Base-by-base conservation (phyloP, 306 rosid genomes). In the Rosa lucieae region DNA sequence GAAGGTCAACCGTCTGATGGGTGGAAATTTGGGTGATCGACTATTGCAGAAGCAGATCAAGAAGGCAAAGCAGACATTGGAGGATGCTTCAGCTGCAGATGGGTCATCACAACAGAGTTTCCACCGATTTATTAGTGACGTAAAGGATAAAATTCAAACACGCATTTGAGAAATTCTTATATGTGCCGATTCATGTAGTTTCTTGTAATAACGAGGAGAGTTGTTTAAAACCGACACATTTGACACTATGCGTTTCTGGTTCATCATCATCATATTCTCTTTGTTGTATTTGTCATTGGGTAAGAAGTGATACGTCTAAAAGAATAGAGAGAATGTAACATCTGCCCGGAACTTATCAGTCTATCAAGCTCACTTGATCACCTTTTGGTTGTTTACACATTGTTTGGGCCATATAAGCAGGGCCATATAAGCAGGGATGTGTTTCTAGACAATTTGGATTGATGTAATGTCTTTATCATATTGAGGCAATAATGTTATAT, bases 1-100 rank as follows among this genome's bases (percentile, higher is more conserved):
- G 63, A 85, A 78, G 74, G 82, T 85, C 55, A 78, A 37, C 42
- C 46, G 5, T 63, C 37, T 85, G 47, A 81, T 81, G 81, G 53
- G 49, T 46, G 73, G 65, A 61, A 58, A 78, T 11, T 74, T 29
- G 2, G 80, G 68, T n/a, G 81, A 81, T 40, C 75, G 76, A 35
- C 15, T 13, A 21, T 20, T 81, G 83, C 73, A 84, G 56, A 32
- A 65, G 58, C 68, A 78, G 82, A 37, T 52, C 18, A 69, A 43
- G 43, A 61, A 78, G 52, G 51, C 48, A 37, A 81, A 44, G 73
- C 59, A 53, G 40, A 76, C 26, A 3, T 1, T 75, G 37, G 37
- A 8, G 40, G 83, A 74, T 23, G 71, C 81, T 1, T 44, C 55
- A 29, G 58, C 32, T 23, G n/a, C 7, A 6, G 37, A 78, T 17